Evolutionary conservation across 345 rosid species (phyloP).

Genomic region (Cardamine chenopodiifolia): DNA sequence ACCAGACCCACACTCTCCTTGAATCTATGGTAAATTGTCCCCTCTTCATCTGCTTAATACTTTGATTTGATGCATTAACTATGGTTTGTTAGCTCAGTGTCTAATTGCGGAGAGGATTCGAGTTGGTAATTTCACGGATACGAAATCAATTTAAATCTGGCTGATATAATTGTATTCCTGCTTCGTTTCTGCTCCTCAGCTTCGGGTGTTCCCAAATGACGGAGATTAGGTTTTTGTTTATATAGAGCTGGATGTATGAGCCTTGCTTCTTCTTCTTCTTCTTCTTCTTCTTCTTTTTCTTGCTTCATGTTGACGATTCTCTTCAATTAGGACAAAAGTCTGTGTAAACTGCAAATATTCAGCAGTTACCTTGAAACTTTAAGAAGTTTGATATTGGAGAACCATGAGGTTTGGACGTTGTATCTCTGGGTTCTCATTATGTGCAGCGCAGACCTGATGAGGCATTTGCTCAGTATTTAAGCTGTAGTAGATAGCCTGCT

Average conservation of each 20-base stretch:
- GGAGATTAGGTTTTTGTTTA: neutral
- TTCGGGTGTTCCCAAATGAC: slow-evolving; percentile 8
- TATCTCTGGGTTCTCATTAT: neutral
- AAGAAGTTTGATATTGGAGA: neutral
- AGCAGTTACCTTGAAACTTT: neutral
- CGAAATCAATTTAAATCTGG: neutral
- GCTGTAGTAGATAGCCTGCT: slow-evolving; percentile 9
- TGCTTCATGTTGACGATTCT: slow-evolving; percentile 8
- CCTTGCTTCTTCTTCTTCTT: neutral
- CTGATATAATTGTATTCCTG: neutral
- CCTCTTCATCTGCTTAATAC: neutral
- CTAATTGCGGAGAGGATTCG: neutral
- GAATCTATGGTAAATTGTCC: slow-evolving; percentile 51
- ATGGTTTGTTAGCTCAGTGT: slow-evolving; percentile 9
- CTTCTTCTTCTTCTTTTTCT: neutral
- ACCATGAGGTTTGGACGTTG: neutral
- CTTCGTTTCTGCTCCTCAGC: slow-evolving; percentile 3
- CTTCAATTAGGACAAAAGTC: neutral
- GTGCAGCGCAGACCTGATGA: neutral
- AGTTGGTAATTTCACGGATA: neutral
- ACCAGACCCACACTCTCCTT: slow-evolving; percentile 57
- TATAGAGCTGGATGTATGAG: neutral
- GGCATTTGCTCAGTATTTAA: slow-evolving; percentile 3
- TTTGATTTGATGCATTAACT: slow-evolving; percentile 22
- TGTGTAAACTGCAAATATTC: neutral